A percentile compares a stretch with the other conserved stretches of the same genome.
phyloP scores from a whole-genome alignment of 176 grass and related monocot species.

The Eragrostis curvula region DNA sequence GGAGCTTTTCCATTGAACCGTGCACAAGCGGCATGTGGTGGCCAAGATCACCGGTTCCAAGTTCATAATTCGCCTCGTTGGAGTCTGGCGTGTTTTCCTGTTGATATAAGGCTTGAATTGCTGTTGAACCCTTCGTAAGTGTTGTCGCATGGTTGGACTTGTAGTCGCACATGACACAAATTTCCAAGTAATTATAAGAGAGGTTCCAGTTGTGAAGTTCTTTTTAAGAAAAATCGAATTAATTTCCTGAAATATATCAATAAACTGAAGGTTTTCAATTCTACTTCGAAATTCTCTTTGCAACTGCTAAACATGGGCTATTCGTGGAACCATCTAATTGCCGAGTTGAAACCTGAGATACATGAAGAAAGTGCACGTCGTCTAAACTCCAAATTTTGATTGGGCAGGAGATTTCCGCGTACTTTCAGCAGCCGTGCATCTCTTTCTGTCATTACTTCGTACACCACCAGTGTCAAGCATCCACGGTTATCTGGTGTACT shows the following conservation, averaged over 20 bases:
- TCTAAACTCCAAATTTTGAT: not conserved
- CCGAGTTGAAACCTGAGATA: not conserved
- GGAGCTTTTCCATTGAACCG: constrained; percentile 17
- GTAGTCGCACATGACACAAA: constrained; percentile 11
- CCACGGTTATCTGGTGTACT: not conserved
- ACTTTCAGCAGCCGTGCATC: not conserved
- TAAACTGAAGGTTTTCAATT: not conserved
- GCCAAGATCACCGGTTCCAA: constrained; percentile 18
- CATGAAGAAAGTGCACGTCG: not conserved
- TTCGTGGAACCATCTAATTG: not conserved
- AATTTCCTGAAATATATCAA: not conserved
- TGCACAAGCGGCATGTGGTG: constrained; percentile 31
- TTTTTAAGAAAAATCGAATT: not conserved
- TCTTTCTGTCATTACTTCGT: not conserved
- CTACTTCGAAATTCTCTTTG: not conserved
- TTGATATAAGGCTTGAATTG: constrained; percentile 7
- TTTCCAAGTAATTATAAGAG: not conserved
- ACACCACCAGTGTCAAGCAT: not conserved
- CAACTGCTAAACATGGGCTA: not conserved
- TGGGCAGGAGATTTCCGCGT: not conserved
- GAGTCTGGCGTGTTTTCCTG: not conserved
- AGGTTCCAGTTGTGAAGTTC: not conserved
- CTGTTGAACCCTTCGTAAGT: not conserved
- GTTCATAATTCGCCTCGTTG: constrained; percentile 7
- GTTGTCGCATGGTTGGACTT: constrained; percentile 3